Base-by-base conservation (phyloP, 495 filamentous ascomycete genomes). In the Trichoderma erinaceum region DNA sequence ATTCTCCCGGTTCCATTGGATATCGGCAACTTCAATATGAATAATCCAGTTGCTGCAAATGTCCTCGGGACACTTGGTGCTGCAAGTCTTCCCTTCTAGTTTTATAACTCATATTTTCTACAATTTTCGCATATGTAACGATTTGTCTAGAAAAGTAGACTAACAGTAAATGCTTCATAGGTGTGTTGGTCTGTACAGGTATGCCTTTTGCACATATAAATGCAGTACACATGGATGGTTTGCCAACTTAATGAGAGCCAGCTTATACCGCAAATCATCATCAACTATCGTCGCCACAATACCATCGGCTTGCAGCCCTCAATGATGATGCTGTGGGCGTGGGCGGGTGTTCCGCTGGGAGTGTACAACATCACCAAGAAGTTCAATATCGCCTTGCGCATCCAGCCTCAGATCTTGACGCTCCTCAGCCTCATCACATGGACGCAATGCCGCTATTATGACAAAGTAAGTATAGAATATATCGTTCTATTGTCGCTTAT, bases 311-410 rank as follows among this genome's bases (percentile, higher is more conserved):
- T 90, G 0, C 87, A 88, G 66, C 78, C 80, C 0, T 83, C 85
- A 5, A 89, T 90, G 86, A 88, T 89, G 86, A 77, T 89, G 21
- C 76, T 88, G 21, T 90, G 87, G 87, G 87, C 87, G 6, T 80
- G 76, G 46, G 86, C 87, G 1, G 86, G 87, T 0, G 82, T 89
- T 7, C 85, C 87, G 11, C 81, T 90, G 0, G 87, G 87, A 3
- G 85, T 87, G 6, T 89, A 88, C 73, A 89, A 89, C 70, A 86
- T 89, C 61, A 81, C 86, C 4, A 74, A 81, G 67, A 73, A 84
- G 15, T 87, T 87, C 76, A 89, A 88, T 71, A 72, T 88, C 1
- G 86, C 87, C 3, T 74, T 89, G 0, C 73, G 78, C 65, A 77
- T 89, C 16, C 86, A 90, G 76, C 84, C 87, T 18, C 86, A 89